Conservation (phyloP, 768 basidiomycete species). For the Boletus rufocinnamomeus region DNA sequence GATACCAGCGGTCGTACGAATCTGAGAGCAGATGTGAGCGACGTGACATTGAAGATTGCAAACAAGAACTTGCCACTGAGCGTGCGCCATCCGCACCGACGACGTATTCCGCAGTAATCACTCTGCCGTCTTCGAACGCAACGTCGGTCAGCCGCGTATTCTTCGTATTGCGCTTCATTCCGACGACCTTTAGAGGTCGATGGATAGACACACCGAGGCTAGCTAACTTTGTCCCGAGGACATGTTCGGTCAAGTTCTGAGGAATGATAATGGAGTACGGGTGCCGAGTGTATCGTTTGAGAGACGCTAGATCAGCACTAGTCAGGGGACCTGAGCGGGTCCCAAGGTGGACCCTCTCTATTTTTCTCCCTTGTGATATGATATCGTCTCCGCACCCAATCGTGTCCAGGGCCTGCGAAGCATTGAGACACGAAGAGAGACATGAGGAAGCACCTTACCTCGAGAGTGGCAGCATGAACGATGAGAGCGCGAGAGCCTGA, state of each 20-base stretch:
- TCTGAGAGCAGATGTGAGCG: no score
- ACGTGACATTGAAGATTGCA: no score
- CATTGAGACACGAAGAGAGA: not conserved
- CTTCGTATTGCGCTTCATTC: conserved; percentile 35
- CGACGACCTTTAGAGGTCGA: conserved; percentile 42
- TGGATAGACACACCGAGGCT: conserved; percentile 36
- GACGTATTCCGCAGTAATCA: conserved; percentile 47
- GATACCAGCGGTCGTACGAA: no score
- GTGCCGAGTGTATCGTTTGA: conserved; percentile 45
- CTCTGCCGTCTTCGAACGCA: conserved; percentile 22
- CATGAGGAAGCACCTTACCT: conserved; percentile 32
- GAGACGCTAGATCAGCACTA: conserved; percentile 34
- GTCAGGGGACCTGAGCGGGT: conserved; percentile 34
- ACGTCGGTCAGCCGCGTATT: conserved; percentile 34
- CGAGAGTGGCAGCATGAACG: conserved; percentile 56
- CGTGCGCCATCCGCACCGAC: no score
- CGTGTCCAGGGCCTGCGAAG: conserved; percentile 38
- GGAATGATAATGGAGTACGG: conserved; percentile 47
- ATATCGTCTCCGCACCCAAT: conserved; percentile 45
- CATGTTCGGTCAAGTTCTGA: conserved; percentile 48
- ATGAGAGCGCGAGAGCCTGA: conserved; percentile 52
- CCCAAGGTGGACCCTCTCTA: conserved; percentile 26
- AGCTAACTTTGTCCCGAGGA: conserved; percentile 38
- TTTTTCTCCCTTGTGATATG: conserved; percentile 42
- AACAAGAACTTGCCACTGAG: conserved; percentile 40